Evolutionary conservation across 2,329 filamentous ascomycete species (phyloP).

Genomic region (Plectosphaerella sp.): DNA sequence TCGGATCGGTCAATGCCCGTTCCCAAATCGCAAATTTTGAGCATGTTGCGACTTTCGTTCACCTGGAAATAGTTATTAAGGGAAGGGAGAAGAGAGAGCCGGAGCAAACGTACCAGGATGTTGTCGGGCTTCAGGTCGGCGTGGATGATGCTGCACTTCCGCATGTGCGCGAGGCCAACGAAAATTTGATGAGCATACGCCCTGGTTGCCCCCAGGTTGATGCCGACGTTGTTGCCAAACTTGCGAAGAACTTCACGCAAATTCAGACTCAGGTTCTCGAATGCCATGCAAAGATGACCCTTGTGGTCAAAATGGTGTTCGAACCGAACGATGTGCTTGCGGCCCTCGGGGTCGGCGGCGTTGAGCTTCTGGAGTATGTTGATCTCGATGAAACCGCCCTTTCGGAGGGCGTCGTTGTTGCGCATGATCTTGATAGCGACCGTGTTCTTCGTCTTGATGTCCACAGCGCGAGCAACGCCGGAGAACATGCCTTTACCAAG

Average conservation of each 20-base stretch:
- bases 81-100: background rate
- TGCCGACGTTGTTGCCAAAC: conserved; percentile 89
- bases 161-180: conserved; percentile 78
- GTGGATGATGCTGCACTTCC: conserved; percentile 89
- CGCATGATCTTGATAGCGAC: conserved; percentile 98
- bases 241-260: conserved; percentile 92
- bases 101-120: conserved; percentile 62
- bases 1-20: conserved; percentile 92
- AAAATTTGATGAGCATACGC: conserved; percentile 95
- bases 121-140: conserved; percentile 98
- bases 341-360: conserved; percentile 79
- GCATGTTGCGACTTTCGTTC: conserved; percentile 73
- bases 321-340: conserved; percentile 87
- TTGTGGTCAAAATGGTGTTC: conserved; percentile 90
- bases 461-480: conserved; percentile 83
- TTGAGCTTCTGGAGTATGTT: conserved; percentile 86
- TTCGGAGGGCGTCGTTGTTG: conserved; percentile 88
- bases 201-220: conserved; percentile 82
- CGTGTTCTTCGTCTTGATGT: conserved; percentile 67
- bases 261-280: conserved; percentile 92
- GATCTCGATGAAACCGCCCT: conserved; percentile 92
- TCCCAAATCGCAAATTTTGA: conserved; percentile 95
- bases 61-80: conserved; percentile 41
- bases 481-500: conserved; percentile 96
- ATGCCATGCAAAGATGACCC: conserved; percentile 91